Base-by-base conservation (phyloP, 2,329 filamentous ascomycete genomes). In the Emericellopsis cladophorae region DNA sequence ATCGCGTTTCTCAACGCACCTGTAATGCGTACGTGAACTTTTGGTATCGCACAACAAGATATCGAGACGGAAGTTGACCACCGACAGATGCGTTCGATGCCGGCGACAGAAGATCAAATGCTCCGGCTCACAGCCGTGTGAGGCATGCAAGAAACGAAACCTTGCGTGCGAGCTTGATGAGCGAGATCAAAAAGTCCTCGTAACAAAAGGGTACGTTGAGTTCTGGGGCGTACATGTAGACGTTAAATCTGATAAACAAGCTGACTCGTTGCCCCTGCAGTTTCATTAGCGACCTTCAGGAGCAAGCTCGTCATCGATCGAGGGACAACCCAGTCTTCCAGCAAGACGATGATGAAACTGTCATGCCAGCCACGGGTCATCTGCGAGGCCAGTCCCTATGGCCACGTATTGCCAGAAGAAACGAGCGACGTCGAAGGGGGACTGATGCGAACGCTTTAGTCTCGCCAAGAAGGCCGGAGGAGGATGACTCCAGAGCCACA, bases 171-270 rank as follows among this genome's bases (percentile, higher is more conserved):
- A 58, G 22, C 59, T 59, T 47, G 55, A 58, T 34, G 62, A 67
- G 32, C 56, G 59, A n/a, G 62, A 67, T 31, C 63, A 69, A 39
- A 70, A 70, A 45, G 56, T 72, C 12, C 49, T 71, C 4, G 67
- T 72, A 4, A 68, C 67, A 12, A 56, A 58, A 53, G 64, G 63
- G 66, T 68, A 47, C 41, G 53, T 47, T 33, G 40, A 6, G 15
- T 31, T 41, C 22, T 32, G n/a, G 46, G 48, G 8, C 36, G 38
- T 15, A 46, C 50, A 1, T 21, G 49, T 40, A 6, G 15, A 50
- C 22, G 46, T 40, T 14, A 44, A 9, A 36, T 12, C 37, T 33
- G 37, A 42, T 3, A 42, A 40, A 31, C 21, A 29, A 16, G 40
- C 37, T 31, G 38, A 36, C 37, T 29, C 42, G 41, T 34, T 37